Base-by-base conservation (phyloP, 2,329 filamentous ascomycete species). In the Byssochlamys sp. region DNA sequence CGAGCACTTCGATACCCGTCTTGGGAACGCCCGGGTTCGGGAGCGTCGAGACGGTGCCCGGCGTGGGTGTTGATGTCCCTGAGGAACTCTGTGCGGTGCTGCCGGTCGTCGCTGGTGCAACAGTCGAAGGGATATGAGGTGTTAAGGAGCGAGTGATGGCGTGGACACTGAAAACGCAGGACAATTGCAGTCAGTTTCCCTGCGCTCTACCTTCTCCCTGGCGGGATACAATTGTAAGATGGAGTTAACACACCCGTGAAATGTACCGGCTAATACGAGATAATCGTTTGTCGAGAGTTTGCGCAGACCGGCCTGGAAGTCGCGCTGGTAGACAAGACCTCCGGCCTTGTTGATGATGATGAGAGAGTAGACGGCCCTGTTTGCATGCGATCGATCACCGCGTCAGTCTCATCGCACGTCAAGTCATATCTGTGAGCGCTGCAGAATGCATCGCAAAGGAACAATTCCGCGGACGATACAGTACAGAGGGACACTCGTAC, bases 261-360 rank as follows among this genome's bases (percentile, higher is more conserved):
- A 99, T 56, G 94, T 99, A 58, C 94, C 94, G 5, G 94, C 94
- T 28, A 99, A 84, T 65, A 97, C 92, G 31, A 99, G 87, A 71
- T 95, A 95, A 80, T 99, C 94, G 73, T 99, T 99, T 65, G 90
- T 92, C 65, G 84, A 89, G 66, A 99, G 86, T 72, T 92, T 90
- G 73, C 89, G 89, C 59, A 99, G 83, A 60, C 85, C 88, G 50
- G 92, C 85, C 67, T 91, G 86, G 74, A 99, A 97, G 69, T 90
- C 89, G 66, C 91, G 90, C 76, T 97, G 92, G 80, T 95, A 99
- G 75, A 99, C 87, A 56, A 99, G 83, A 67, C 94, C 94, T 60
- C 91, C 94, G 63, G 94, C 91, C 82, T 99, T 99, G 81, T 96
- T 97, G 80, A 99, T 96, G 73, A 99, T 88, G 73, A 97, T 91